Conservation (phyloP, 2,329 filamentous ascomycete genomes). For the Rutstroemia sp. region DNA sequence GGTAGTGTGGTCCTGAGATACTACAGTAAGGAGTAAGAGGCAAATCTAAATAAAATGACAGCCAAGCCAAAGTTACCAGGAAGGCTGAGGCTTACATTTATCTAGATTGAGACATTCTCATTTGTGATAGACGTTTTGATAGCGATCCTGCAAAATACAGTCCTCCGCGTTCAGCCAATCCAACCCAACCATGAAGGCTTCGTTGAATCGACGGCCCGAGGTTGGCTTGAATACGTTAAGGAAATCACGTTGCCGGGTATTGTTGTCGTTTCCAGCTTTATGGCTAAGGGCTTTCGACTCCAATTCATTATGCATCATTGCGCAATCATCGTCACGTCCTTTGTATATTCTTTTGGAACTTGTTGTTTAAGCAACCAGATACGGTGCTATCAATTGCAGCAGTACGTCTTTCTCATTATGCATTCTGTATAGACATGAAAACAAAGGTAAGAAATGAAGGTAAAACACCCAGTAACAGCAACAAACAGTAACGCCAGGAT, state of each 20-base stretch:
- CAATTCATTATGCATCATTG: too few relatives aligned
- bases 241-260: not conserved
- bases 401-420: slow-evolving; percentile 13
- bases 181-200: too few relatives aligned
- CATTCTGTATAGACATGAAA: slow-evolving; percentile 23
- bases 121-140: not conserved
- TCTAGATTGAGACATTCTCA: not conserved
- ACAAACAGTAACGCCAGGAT: slow-evolving; percentile 21
- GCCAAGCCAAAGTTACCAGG: not conserved
- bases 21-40: not conserved
- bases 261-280: not conserved
- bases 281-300: not conserved
- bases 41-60: not conserved
- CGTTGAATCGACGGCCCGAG: too few relatives aligned
- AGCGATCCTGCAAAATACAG: not conserved
- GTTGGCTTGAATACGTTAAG: too few relatives aligned
- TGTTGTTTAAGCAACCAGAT: not conserved
- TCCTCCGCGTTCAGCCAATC: too few relatives aligned
- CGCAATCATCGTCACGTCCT: too few relatives aligned
- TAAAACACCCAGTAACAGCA: slow-evolving; percentile 18
- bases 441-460: slow-evolving; percentile 8
- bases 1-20: too few relatives aligned
- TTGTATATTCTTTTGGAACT: not conserved
- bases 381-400: not conserved
- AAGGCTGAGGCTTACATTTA: too few relatives aligned